Evolutionary conservation across 1,284 basidiomycete species (phyloP).

Genomic region (Heliocybe sulcata): DNA sequence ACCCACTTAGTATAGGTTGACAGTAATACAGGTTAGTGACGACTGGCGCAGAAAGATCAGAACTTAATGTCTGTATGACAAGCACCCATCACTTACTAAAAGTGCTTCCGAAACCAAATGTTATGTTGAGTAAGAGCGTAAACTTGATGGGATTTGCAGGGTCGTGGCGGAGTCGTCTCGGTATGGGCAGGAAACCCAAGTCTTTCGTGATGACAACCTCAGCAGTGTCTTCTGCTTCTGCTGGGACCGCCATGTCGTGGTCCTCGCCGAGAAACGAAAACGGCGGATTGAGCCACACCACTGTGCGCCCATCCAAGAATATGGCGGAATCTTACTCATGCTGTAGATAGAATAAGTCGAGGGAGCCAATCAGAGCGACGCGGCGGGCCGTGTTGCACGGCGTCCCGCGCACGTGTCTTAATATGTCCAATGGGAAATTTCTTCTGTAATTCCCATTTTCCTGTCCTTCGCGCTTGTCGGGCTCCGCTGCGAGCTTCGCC

Average conservation of each 20-base stretch:
- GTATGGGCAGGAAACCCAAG: slow-evolving; percentile 64
- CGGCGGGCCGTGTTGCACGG: too few relatives aligned
- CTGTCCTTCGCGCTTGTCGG: too few relatives aligned
- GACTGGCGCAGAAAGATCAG: slow-evolving; percentile 21
- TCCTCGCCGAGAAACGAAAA: too few relatives aligned
- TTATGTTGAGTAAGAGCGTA: slow-evolving; percentile 48
- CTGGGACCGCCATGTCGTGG: neutral
- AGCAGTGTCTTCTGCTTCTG: neutral
- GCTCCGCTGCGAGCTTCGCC: too few relatives aligned
- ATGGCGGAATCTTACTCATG: too few relatives aligned
- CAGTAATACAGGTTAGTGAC: slow-evolving; percentile 68
- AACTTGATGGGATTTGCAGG: slow-evolving; percentile 52
- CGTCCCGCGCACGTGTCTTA: too few relatives aligned
- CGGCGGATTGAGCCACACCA: too few relatives aligned
- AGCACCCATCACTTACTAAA: slow-evolving; percentile 28
- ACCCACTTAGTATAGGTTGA: slow-evolving; percentile 61
- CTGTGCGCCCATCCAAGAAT: too few relatives aligned
- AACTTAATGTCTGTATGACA: neutral
- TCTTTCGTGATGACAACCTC: slow-evolving; percentile 22
- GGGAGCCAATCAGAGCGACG: too few relatives aligned
- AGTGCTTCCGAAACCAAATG: slow-evolving; percentile 69
- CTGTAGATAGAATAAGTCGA: too few relatives aligned
- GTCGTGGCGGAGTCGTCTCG: slow-evolving; percentile 51
- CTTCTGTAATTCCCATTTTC: too few relatives aligned
- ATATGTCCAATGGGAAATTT: too few relatives aligned